Evolutionary conservation across 495 filamentous ascomycete species (phyloP), one percentile per base, ranked within the genome.

Genomic region (Penicillium nucicola): DNA sequence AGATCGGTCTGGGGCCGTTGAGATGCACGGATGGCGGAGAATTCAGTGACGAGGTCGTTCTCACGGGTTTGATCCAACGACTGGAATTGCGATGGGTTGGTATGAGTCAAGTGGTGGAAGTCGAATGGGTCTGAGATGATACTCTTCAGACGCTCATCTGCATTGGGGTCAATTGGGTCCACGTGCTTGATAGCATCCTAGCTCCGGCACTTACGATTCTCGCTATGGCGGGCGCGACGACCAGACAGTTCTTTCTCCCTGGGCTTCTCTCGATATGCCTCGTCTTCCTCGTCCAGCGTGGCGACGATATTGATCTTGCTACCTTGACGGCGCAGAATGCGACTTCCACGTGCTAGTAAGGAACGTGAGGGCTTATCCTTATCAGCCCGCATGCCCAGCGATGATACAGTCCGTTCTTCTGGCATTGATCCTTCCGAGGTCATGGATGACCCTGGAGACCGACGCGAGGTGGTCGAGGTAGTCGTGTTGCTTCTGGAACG

Each of bases 61-160:
- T 83, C 76, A 32, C 77, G 79, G 10, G 78, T 62, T 25, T 71
- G 75, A 33, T 83, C 77, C 25, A 89, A 56, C 11, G 74, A 71
- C 12, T 83, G 74, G 39, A 89, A 76, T 47, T 87, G 80, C 12
- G 84, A 70, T 18, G 79, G 82, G 32, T 79, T 80, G 13, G 86
- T 89, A 62, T 95, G 88, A 19, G 86, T 87, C 38, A 96, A 68
- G 66, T 95, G 90, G 56, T 92, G 89, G 59, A 96, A 96, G 66
- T 92, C 87, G 67, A 87, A 95, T 5, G 90, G 90, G 18, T 80
- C 82, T 0, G 90, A 96, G 42, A 96, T 95, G 57, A 75, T 64
- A 35, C 69, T 71, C 52, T 76, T 71, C 41, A 70, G 48, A 23
- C 71, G 68, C 53, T 70, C 65, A 48, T 68, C 67, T 72, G 48